Conservation (phyloP, 768 basidiomycete species). For the Pulveroboletus sp. region DNA sequence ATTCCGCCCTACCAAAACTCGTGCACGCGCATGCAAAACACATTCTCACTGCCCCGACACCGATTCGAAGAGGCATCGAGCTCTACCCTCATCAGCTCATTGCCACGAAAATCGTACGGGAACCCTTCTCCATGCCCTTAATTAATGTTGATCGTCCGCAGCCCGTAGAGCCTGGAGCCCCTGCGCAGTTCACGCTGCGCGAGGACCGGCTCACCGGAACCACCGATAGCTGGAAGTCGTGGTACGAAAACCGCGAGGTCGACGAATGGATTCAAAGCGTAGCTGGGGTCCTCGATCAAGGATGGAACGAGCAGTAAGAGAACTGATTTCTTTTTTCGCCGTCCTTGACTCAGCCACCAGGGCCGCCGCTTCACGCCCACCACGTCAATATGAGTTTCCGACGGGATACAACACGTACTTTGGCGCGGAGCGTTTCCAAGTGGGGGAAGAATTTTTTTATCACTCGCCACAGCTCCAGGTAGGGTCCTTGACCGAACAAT, state of each 20-base stretch:
- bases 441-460: slow-evolving; percentile 88
- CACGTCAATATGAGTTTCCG: slow-evolving; percentile 88
- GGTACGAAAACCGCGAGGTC: slow-evolving; percentile 78
- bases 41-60: slow-evolving; percentile 49
- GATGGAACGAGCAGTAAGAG: slow-evolving; percentile 81
- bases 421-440: slow-evolving; percentile 72
- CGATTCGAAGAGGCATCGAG: slow-evolving; percentile 55
- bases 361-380: slow-evolving; percentile 50
- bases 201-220: slow-evolving; percentile 70
- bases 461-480: slow-evolving; percentile 59
- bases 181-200: slow-evolving; percentile 66
- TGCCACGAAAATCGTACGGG: slow-evolving; percentile 63
- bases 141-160: slow-evolving; percentile 30
- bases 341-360: slow-evolving; percentile 34
- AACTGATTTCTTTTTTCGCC: background rate
- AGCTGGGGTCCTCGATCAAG: slow-evolving; percentile 78
- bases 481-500: slow-evolving; percentile 15
- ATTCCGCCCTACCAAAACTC: slow-evolving; percentile 72
- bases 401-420: slow-evolving; percentile 87
- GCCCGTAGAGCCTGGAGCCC: slow-evolving; percentile 68
- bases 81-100: slow-evolving; percentile 87
- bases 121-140: background rate
- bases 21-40: slow-evolving; percentile 78
- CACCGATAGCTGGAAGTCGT: slow-evolving; percentile 75
- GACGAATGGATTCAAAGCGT: slow-evolving; percentile 94